phyloP scores from a whole-genome alignment of 2,329 filamentous ascomycete species.

The Hymenotorrendiella dingleyae region DNA sequence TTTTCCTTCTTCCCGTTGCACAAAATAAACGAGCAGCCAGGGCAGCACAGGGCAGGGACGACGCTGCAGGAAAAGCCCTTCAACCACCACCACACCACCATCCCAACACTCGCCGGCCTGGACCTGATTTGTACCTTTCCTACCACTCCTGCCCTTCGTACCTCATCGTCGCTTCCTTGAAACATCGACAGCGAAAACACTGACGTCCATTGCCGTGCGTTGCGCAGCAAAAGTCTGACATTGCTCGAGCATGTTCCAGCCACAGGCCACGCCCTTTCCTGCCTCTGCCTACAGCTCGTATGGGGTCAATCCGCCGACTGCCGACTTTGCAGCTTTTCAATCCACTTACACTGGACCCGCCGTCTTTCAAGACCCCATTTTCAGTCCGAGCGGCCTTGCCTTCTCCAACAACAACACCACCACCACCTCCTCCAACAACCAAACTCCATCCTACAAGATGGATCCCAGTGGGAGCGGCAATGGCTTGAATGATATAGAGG shows the following conservation, averaged over 20 bases:
- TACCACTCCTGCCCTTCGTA: too few species aligned
- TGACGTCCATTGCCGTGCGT: too few species aligned
- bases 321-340: constrained; percentile 16
- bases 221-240: too few species aligned
- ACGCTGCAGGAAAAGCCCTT: too few species aligned
- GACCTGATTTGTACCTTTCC: too few species aligned
- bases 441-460: constrained; percentile 6
- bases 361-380: constrained; percentile 23
- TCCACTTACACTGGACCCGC: constrained; percentile 16
- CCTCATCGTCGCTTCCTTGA: too few species aligned
- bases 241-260: constrained; percentile 30
- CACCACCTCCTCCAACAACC: constrained; percentile 10
- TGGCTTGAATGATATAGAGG: constrained; percentile 29
- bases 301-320: constrained; percentile 9
- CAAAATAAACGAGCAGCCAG: too few species aligned
- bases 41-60: too few species aligned
- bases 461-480: constrained; percentile 21
- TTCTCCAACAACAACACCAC: constrained; percentile 11
- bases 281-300: constrained; percentile 22
- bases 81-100: too few species aligned
- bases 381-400: constrained; percentile 14
- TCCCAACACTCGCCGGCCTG: too few species aligned
- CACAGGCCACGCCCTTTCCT: constrained; percentile 27
- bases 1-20: too few species aligned
- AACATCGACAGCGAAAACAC: too few species aligned